Evolutionary conservation across 2,329 filamentous ascomycete species (phyloP).

Genomic region (Stachybotrys echinatus): DNA sequence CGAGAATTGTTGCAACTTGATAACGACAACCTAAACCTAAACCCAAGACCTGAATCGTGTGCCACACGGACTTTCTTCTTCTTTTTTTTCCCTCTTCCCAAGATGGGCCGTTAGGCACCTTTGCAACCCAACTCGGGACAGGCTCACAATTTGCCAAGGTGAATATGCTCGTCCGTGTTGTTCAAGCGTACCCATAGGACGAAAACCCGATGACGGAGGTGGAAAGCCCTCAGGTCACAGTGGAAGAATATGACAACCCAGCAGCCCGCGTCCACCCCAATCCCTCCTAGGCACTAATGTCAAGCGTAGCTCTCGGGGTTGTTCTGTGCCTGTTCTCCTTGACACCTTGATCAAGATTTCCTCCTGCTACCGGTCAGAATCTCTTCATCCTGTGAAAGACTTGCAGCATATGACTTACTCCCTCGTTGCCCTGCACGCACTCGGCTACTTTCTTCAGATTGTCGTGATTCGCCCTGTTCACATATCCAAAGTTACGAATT

Average conservation of each 20-base stretch:
- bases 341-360: slow-evolving; percentile 64
- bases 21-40: not conserved
- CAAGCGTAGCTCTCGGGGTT: slow-evolving; percentile 57
- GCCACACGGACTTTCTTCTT: too few relatives aligned
- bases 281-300: slow-evolving; percentile 69
- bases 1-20: not conserved
- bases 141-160: not conserved
- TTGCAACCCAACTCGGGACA: not conserved
- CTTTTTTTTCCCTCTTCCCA: not conserved
- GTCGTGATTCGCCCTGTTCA: slow-evolving; percentile 81
- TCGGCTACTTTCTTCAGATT: slow-evolving; percentile 81
- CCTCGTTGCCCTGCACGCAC: slow-evolving; percentile 83
- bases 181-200: too few relatives aligned
- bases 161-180: too few relatives aligned
- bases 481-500: slow-evolving; percentile 79
- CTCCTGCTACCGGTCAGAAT: slow-evolving; percentile 43
- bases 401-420: slow-evolving; percentile 52
- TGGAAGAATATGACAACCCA: slow-evolving; percentile 87
- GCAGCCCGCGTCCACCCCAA: slow-evolving; percentile 85
- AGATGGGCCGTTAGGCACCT: not conserved
- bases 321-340: slow-evolving; percentile 37
- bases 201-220: too few relatives aligned
- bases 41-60: too few relatives aligned
- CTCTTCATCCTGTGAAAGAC: not conserved
- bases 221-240: too few relatives aligned